Base-by-base conservation (phyloP, 2,329 filamentous ascomycete genomes). In the Pseudogymnoascus sp. region DNA sequence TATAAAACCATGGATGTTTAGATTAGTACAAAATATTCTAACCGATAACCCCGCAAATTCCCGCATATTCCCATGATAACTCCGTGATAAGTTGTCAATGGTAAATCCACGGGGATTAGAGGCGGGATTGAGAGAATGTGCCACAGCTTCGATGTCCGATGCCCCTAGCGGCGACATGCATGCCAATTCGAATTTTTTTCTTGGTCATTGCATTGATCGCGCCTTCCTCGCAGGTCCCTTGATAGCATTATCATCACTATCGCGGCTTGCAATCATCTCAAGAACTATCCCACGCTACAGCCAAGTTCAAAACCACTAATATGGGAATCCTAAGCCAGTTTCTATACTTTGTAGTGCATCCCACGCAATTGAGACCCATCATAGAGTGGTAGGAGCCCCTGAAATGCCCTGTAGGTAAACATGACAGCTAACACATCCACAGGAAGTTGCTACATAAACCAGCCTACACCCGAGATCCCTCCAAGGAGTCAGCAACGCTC, bases 371-470 rank as follows among this genome's bases (percentile, higher is more conserved):
- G 74, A 86, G 91, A 72, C 82, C 89, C 55, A 91, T 96, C 66
- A 81, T 96, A 66, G 92, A 96, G 87, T 96, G 92, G 92, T 94
- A 81, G 7, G n/a, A 7, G 26, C 8, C 11, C 23, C 29, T 43
- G 10, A 12, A 11, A 6, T 16, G 16, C 6, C 0, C 11, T 19
- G 19, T 5, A 14, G 12, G 8, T 8, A 26, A 21, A 2, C 16
- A 45, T 19, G 10, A 21, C 6, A 35, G 31, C 59, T 62, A 52
- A 61, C 38, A 14, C 31, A 33, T 39, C 29, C 65, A 59, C 72
- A 96, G 92, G 92, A 96, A 96, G 79, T 79, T 96, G 69, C 97
- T 92, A 92, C 94, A 97, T 78, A 91, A 96, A 67, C 89, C 94
- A 11, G 91, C 96, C 19, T 91, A 97, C 79, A 84, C 82, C 73